phyloP scores from a whole-genome alignment of 78 protist species.

The Dictyostelium firmibasis region DNA sequence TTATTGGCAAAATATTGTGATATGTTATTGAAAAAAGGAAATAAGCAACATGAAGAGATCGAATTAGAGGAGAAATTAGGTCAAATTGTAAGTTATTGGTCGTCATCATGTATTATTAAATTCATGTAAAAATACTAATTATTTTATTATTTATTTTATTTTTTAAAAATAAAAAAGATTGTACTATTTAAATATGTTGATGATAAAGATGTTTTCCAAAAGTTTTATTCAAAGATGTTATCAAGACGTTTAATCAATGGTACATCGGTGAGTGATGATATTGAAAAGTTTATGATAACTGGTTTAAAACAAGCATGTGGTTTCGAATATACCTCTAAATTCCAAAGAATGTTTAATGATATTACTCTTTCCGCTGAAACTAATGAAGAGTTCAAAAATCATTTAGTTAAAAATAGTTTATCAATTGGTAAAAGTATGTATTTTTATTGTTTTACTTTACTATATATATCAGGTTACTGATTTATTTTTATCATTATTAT shows the following conservation, averaged over 20 bases:
- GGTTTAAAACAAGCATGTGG: constrained; percentile 87
- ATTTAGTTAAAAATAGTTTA: constrained; percentile 4
- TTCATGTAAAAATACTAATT: background rate
- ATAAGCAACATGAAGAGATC: constrained; percentile 61
- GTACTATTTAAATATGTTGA: constrained; percentile 86
- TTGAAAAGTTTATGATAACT: constrained; percentile 79
- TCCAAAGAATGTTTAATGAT: constrained; percentile 89
- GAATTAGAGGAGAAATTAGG: constrained; percentile 85
- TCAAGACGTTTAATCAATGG: constrained; percentile 81
- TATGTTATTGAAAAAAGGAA: constrained; percentile 73
- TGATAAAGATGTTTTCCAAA: constrained; percentile 91
- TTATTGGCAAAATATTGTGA: constrained; percentile 90
- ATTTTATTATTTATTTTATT: background rate
- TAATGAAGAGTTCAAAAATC: constrained; percentile 70
- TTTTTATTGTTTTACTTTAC: background rate
- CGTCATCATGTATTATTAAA: no score
- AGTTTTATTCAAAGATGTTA: constrained; percentile 83
- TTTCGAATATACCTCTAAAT: constrained; percentile 80
- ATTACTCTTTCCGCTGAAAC: constrained; percentile 78
- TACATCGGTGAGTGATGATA: constrained; percentile 86
- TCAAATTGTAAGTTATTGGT: constrained; percentile 72
- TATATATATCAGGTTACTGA: no score
- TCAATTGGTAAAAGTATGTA: constrained; percentile 47
- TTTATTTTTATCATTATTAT: background rate
- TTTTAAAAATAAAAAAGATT: constrained; percentile 46